These are phyloP conservation scores for Rhizopus stolonifer DNA, from an alignment of 371 early-diverging fungal species.

Conservation along the genomic window DNA sequence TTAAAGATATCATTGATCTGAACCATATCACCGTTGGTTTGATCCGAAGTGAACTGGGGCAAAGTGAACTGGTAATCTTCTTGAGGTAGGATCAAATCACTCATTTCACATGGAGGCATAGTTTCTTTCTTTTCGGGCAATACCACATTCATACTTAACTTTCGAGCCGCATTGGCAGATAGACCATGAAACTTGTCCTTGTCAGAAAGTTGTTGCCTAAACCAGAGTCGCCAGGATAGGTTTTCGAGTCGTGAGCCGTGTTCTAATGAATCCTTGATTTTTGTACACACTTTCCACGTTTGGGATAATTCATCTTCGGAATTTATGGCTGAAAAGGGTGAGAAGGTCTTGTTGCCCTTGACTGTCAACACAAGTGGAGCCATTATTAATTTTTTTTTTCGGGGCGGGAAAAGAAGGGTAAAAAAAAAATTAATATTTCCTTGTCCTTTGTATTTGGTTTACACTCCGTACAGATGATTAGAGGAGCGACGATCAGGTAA, in stretches of 20 bases:
- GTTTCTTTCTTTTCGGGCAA: neutral
- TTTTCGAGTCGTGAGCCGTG: conserved; percentile 89
- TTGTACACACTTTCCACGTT: conserved; percentile 84
- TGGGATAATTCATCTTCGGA: conserved; percentile 72
- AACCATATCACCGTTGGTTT: conserved; percentile 15
- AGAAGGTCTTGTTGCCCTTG: conserved; percentile 74
- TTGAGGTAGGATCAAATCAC: neutral
- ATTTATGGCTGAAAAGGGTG: conserved; percentile 68
- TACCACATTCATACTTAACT: conserved; percentile 26
- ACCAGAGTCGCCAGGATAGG: conserved; percentile 87
- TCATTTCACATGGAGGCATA: neutral
- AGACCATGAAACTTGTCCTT: conserved; percentile 36
- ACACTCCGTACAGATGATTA: too few relatives aligned
- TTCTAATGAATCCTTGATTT: conserved; percentile 86
- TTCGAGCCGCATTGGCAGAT: conserved; percentile 37
- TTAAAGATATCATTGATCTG: conserved; percentile 26
- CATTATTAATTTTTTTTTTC: conserved; percentile 45
- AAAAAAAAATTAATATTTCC: neutral
- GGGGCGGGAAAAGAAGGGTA: conserved; percentile 4
- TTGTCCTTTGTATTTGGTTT: too few relatives aligned
- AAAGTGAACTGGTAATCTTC: conserved; percentile 11
- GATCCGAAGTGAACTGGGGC: conserved; percentile 21
- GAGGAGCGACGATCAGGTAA: too few relatives aligned
- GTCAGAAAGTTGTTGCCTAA: conserved; percentile 53
- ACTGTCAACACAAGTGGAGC: conserved; percentile 76